These are phyloP conservation scores for Goffeauzyma gilvescens DNA, from an alignment of 768 basidiomycete species.

Conservation along the genomic window DNA sequence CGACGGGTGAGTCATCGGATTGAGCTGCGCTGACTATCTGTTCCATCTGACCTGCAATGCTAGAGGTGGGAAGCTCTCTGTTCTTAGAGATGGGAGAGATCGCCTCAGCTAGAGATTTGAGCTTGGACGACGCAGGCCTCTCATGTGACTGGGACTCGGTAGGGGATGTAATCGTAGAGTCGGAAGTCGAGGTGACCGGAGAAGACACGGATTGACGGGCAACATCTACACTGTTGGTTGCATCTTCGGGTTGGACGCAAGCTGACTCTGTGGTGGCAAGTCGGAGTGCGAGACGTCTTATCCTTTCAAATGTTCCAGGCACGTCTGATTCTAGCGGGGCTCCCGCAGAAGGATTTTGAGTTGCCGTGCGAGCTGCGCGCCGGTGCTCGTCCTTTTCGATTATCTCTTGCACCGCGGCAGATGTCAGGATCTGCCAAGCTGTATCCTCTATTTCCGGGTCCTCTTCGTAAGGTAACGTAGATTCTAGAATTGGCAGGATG, in stretches of 20 bases:
- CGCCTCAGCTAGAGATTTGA: constrained; percentile 11
- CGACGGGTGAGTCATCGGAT: no score
- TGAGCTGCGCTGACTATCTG: no score
- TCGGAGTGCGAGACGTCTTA: constrained; percentile 17
- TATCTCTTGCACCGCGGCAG: constrained; percentile 27
- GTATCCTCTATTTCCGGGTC: constrained; percentile 27
- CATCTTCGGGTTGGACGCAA: no score
- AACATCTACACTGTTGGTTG: no score
- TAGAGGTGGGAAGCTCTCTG: constrained; percentile 17
- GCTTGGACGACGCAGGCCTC: no score
- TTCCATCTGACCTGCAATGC: no score
- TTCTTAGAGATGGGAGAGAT: constrained; percentile 14
- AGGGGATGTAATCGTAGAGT: no score
- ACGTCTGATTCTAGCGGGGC: constrained; percentile 17
- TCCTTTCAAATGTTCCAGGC: constrained; percentile 21
- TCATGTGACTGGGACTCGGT: no score
- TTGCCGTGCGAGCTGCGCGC: constrained; percentile 13
- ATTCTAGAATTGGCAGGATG: constrained; percentile 32
- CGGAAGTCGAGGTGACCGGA: no score
- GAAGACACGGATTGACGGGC: no score
- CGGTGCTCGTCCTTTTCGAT: constrained; percentile 27
- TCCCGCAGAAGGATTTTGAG: constrained; percentile 12
- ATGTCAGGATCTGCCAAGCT: constrained; percentile 24
- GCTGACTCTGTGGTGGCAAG: constrained; percentile 17
- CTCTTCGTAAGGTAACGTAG: constrained; percentile 22